Conservation (phyloP, 2,329 filamentous ascomycete genomes). For the Beauveria medogensis region DNA sequence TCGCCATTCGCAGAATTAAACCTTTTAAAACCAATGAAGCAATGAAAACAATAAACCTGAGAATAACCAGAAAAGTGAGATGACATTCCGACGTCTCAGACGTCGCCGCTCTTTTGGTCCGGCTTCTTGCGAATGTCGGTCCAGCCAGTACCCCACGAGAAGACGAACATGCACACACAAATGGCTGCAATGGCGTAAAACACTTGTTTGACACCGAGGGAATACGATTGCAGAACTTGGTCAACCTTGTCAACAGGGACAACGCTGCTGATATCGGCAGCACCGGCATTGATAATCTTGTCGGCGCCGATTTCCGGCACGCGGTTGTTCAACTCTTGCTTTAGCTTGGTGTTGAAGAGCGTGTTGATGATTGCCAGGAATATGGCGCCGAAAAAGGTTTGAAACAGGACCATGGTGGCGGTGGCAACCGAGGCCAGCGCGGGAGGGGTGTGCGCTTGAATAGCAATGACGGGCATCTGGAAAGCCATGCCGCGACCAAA, state of each 20-base stretch:
- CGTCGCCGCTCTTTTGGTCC: constrained; percentile 14
- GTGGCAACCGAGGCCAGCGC: constrained; percentile 21
- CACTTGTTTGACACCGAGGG: constrained; percentile 23
- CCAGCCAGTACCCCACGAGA: constrained; percentile 38
- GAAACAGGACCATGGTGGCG: constrained; percentile 25
- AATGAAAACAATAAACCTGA: neutral
- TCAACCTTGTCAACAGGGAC: constrained; percentile 23
- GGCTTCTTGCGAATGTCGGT: constrained; percentile 35
- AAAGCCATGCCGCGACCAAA: constrained; percentile 35
- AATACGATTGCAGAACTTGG: constrained; percentile 33
- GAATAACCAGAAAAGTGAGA: neutral
- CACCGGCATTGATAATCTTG: constrained; percentile 33
- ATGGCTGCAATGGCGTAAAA: constrained; percentile 25
- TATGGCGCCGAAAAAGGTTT: constrained; percentile 40
- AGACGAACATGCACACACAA: constrained; percentile 23
- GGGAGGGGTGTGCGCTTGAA: constrained; percentile 20
- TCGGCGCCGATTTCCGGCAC: constrained; percentile 22
- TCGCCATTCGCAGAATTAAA: neutral
- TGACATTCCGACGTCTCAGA: constrained; percentile 6
- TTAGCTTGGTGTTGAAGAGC: constrained; percentile 25
- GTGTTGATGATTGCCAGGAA: constrained; percentile 31
- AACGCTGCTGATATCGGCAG: constrained; percentile 27
- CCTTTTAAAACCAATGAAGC: neutral
- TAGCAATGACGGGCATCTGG: constrained; percentile 30
- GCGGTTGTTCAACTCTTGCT: constrained; percentile 20